Conservation (phyloP, 2,329 filamentous ascomycete species). For the Cytospora paraplurivora region DNA sequence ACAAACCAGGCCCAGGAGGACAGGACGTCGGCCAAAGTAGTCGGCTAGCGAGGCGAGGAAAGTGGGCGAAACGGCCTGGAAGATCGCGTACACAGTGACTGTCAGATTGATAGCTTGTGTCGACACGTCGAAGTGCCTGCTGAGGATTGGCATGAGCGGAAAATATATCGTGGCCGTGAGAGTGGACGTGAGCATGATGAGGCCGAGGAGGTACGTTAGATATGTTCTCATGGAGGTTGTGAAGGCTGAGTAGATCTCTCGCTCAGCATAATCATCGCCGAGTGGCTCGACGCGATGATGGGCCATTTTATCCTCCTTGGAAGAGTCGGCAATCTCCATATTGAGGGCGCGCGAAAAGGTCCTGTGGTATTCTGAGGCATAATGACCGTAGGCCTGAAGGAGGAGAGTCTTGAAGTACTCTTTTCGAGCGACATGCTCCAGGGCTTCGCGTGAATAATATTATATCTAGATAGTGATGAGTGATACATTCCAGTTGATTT, state of each 20-base stretch:
- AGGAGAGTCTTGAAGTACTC: not conserved
- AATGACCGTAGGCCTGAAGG: not conserved
- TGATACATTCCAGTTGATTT: not conserved
- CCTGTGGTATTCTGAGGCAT: not conserved
- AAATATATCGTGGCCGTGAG: conserved; percentile 48
- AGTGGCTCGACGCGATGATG: not conserved
- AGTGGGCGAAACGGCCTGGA: conserved; percentile 59
- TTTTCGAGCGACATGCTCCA: not conserved
- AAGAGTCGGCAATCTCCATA: not conserved
- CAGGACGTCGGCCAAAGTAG: conserved; percentile 55
- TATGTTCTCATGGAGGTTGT: not conserved
- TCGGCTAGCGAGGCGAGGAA: conserved; percentile 61
- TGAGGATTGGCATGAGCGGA: conserved; percentile 39
- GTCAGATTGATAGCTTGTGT: conserved; percentile 44
- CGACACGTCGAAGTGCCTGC: conserved; percentile 35
- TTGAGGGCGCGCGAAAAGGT: not conserved
- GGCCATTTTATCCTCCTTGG: not conserved
- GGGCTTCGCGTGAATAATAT: not conserved
- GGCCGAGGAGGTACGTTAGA: not conserved
- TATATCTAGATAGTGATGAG: not conserved
- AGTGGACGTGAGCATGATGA: not conserved
- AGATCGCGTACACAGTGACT: conserved; percentile 58
- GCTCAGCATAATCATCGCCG: not conserved
- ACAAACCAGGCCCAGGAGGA: conserved; percentile 55
- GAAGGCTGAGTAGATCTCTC: not conserved